Evolutionary conservation across 495 filamentous ascomycete species (phyloP), one percentile per base, ranked within the genome.

Genomic region (Friedmanniomyces endolithicus): DNA sequence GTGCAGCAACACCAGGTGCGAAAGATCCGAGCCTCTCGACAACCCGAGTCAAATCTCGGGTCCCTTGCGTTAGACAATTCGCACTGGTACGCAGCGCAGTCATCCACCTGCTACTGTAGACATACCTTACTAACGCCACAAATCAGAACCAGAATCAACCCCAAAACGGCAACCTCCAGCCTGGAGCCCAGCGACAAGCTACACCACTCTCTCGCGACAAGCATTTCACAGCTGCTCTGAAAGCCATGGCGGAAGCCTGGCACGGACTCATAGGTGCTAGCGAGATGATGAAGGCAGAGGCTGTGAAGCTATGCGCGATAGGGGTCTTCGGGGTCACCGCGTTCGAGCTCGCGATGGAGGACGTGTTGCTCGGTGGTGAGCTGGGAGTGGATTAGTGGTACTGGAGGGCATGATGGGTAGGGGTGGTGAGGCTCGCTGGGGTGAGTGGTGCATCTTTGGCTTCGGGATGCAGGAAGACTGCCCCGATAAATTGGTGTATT

Each of bases 1-100:
- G 48, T 16, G 11, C 66, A 74, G 40, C 68, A 71, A 47, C 72
- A 47, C 22, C 55, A 31, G 33, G 19, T 24, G 40, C 47, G 64
- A 43, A 49, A 49, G 37, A 61, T 59, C 35, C 61, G 54, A 48
- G 40, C 33, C n/a, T n/a, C n/a, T n/a, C n/a, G n/a, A n/a, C n/a
- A n/a, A n/a, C n/a, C n/a, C n/a, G n/a, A n/a, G n/a, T n/a, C n/a
- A n/a, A n/a, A n/a, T n/a, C n/a, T n/a, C n/a, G n/a, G n/a, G n/a
- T 31, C 27, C 9, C 27, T 3, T 31, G 27, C 27, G 27, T 9
- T 9, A 9, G 27, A 31, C 27, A 31, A 3, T 31, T 9, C 27
- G 9, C 27, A 31, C 3, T 31, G 27, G 27, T 31, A 4, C 27
- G 27, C 3, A 31, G 3, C 27, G 27, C 27, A 31, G 27, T 9